phyloP scores from a whole-genome alignment of 2,329 filamentous ascomycete species.

The Aspergillus sergii region DNA sequence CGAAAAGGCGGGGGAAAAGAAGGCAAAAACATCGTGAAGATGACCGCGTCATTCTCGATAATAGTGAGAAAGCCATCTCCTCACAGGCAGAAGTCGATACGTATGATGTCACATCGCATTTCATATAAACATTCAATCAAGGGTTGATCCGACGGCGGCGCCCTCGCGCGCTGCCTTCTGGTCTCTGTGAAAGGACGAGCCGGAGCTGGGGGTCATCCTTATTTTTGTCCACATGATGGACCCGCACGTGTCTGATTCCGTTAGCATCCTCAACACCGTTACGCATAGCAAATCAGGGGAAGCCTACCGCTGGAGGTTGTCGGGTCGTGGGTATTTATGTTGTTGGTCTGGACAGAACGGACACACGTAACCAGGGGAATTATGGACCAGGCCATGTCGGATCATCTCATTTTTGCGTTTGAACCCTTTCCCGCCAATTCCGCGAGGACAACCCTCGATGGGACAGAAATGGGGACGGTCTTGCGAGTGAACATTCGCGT shows the following conservation, averaged over 20 bases:
- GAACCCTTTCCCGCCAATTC: slow-evolving; percentile 66
- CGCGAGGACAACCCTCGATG: slow-evolving; percentile 58
- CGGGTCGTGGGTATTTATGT: slow-evolving; percentile 90
- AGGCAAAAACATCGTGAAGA: slow-evolving; percentile 1
- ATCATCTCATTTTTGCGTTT: slow-evolving; percentile 73
- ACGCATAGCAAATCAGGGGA: not conserved
- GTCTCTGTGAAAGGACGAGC: slow-evolving; percentile 81
- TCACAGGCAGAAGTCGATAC: slow-evolving; percentile 1
- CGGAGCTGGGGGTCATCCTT: slow-evolving; percentile 82
- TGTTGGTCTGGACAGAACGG: slow-evolving; percentile 93
- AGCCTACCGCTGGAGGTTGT: slow-evolving; percentile 87
- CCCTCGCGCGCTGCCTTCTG: slow-evolving; percentile 80
- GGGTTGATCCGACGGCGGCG: slow-evolving; percentile 64
- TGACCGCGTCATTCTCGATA: slow-evolving; percentile 12
- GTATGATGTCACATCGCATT: not conserved
- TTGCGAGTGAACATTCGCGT: slow-evolving; percentile 64
- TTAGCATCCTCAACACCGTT: slow-evolving; percentile 7
- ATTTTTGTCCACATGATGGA: slow-evolving; percentile 86
- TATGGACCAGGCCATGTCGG: slow-evolving; percentile 83
- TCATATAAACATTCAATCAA: slow-evolving; percentile 15
- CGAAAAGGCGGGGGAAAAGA: not conserved
- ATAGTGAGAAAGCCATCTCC: slow-evolving; percentile 9
- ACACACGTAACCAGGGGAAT: slow-evolving; percentile 92
- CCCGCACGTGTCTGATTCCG: slow-evolving; percentile 76
- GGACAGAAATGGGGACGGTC: slow-evolving; percentile 67